Base-by-base conservation (phyloP, 2,329 filamentous ascomycete species). In the Nigrospora osmanthi region DNA sequence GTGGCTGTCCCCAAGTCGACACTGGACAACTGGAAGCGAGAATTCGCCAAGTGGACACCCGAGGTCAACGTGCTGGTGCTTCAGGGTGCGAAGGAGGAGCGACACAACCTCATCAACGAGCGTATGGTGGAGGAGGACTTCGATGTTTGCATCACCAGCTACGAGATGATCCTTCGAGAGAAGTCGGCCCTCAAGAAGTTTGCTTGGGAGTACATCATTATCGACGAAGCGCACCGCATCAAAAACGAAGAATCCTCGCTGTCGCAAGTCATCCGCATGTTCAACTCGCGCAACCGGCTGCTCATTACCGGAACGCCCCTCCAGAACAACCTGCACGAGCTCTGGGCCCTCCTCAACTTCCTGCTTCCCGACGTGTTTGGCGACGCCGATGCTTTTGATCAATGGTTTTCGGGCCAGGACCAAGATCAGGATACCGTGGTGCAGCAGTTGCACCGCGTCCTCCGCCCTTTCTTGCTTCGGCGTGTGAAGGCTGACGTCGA, bases 191-290 rank as follows among this genome's bases (percentile, higher is more conserved):
- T 98, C 54, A 95, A 93, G 70, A 97, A 97, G 65, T 95, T 98
- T 63, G 90, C 93, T 0, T 98, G 93, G 93, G 91, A 98, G 64
- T 98, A 98, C 67, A 98, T 98, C 65, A 95, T 98, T 55, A 95
- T 98, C 52, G 93, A 98, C 58, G 93, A 98, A 69, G 81, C 93
- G 2, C 93, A 98, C 66, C 89, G 93, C 49, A 98, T 98, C 78
- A 98, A 98, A 73, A 98, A 98, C 66, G 93, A 98, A 62, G 89
- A 97, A 64, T 98, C 93, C 0, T 96, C 93, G 0, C 75, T 98
- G 3, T 90, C 93, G 3, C 91, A 97, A 60, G 94, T 97, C 54
- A 95, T 98, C 52, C 88, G 93, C 54, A 72, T 96, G 43, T 98
- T 98, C 73, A 88, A 90, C 67, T 98, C 93, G 6, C 81, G 93